Percentiles rank a stretch among this genome's conserved stretches.
Conservation (phyloP, 306 rosid genomes). For the Quillaja saponaria region DNA sequence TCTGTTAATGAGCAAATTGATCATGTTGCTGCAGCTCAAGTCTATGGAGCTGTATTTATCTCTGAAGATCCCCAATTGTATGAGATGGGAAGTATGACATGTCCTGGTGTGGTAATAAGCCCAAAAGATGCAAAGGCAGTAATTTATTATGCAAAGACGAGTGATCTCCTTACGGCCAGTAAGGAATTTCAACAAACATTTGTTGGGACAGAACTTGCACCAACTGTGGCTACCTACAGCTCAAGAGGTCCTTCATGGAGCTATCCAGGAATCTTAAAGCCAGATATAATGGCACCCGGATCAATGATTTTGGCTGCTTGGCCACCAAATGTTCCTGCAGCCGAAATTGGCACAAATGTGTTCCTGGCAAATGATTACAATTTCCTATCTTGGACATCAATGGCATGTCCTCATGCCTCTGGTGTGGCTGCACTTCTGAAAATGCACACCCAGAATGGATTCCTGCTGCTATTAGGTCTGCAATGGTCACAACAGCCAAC, state of each 20-base stretch:
- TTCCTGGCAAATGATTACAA: constrained; percentile 30
- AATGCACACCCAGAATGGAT: constrained; percentile 52
- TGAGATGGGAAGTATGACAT: constrained; percentile 11
- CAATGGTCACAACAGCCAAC: constrained; percentile 51
- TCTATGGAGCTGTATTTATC: constrained; percentile 32
- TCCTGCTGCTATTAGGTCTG: constrained; percentile 52
- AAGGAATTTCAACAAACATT: constrained; percentile 43
- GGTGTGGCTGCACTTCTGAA: constrained; percentile 50
- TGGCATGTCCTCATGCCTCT: constrained; percentile 58
- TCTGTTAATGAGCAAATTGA: neutral
- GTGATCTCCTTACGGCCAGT: constrained; percentile 17
- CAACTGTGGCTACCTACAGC: constrained; percentile 45
- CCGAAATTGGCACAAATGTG: constrained; percentile 25
- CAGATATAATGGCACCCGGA: constrained; percentile 64
- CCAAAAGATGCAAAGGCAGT: constrained; percentile 35
- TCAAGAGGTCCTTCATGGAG: constrained; percentile 54
- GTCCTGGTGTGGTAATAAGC: constrained; percentile 43
- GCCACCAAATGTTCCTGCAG: constrained; percentile 11
- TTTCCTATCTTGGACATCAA: constrained; percentile 56
- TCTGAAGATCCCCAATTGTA: neutral
- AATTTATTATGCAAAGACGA: constrained; percentile 24
- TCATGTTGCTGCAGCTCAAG: neutral
- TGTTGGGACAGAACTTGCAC: constrained; percentile 43
- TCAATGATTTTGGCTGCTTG: constrained; percentile 49
- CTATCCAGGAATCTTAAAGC: constrained; percentile 41